Percentiles rank a stretch among this genome's conserved stretches.
Evolutionary conservation across 352 stramenopile species (phyloP).

Genomic region (Pythium grandisporangium): DNA sequence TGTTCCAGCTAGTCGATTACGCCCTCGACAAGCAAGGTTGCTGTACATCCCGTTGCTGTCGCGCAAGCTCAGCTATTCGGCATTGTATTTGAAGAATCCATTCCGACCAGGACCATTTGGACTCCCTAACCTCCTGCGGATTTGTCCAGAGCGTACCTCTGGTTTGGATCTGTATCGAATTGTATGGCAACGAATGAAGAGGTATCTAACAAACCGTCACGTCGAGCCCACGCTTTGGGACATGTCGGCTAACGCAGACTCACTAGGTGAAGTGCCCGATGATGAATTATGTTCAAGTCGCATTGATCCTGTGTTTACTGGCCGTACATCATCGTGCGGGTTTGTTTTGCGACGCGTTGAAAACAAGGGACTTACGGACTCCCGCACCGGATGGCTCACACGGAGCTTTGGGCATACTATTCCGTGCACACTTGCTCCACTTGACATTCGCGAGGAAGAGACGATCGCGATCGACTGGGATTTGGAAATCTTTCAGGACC

Average conservation of each 20-base stretch:
- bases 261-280: constrained; percentile 4
- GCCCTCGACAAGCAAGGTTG: constrained; percentile 56
- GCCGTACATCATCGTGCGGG: constrained; percentile 55
- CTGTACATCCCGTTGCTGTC: constrained; percentile 76
- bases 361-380: constrained; percentile 76
- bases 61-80: constrained; percentile 82
- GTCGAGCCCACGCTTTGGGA: constrained; percentile 31
- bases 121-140: constrained; percentile 75
- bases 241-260: constrained; percentile 12
- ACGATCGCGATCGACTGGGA: constrained; percentile 86
- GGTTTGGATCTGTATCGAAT: constrained; percentile 74
- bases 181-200: constrained; percentile 74
- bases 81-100: constrained; percentile 85
- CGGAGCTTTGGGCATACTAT: constrained; percentile 78
- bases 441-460: constrained; percentile 82
- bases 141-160: constrained; percentile 76
- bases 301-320: constrained; percentile 79
- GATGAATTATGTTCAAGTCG: constrained; percentile 35
- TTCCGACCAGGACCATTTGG: constrained; percentile 82
- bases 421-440: constrained; percentile 56
- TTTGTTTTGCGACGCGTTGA: constrained; percentile 79
- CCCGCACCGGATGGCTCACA: constrained; percentile 65
- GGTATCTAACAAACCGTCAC: constrained; percentile 66
- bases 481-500: constrained; percentile 74
- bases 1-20: constrained; percentile 53